phyloP scores from a whole-genome alignment of 495 filamentous ascomycete species.

The Trichocladium uniseriatum region DNA sequence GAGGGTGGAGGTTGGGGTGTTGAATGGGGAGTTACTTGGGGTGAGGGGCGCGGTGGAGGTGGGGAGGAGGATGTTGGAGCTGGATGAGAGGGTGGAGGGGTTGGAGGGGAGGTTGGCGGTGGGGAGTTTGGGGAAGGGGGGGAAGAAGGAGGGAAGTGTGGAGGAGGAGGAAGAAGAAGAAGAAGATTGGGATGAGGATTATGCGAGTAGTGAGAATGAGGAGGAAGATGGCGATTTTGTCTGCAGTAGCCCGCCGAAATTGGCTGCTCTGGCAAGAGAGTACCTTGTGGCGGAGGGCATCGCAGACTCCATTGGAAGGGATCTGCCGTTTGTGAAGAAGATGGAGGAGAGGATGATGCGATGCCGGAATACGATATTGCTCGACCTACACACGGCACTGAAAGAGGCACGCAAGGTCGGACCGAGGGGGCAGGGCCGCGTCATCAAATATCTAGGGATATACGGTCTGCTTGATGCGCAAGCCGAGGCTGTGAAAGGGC shows the following conservation, averaged over 20 bases:
- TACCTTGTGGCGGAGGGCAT: slow-evolving; percentile 34
- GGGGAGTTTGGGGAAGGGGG: slow-evolving; percentile 23
- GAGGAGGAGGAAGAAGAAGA: slow-evolving; percentile 27
- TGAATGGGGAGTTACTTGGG: slow-evolving; percentile 33
- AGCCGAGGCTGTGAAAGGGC: slow-evolving; percentile 60
- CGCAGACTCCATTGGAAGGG: slow-evolving; percentile 33
- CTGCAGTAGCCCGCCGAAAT: slow-evolving; percentile 34
- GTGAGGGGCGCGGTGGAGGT: slow-evolving; percentile 39
- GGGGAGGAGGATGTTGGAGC: slow-evolving; percentile 59
- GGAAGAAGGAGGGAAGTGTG: background rate
- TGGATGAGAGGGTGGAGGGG: slow-evolving; percentile 59
- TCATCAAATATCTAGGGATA: slow-evolving; percentile 62
- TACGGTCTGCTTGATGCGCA: slow-evolving; percentile 72
- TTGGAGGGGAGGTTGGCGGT: slow-evolving; percentile 59
- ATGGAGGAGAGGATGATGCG: slow-evolving; percentile 45
- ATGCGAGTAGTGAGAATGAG: slow-evolving; percentile 18
- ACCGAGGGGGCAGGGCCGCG: slow-evolving; percentile 42
- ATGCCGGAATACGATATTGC: slow-evolving; percentile 62
- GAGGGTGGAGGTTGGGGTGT: slow-evolving; percentile 31
- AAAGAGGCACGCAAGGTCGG: slow-evolving; percentile 57
- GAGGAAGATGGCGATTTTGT: slow-evolving; percentile 19
- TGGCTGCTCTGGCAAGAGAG: slow-evolving; percentile 36
- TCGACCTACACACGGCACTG: slow-evolving; percentile 73
- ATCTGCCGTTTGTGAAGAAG: slow-evolving; percentile 37
- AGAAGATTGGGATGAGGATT: slow-evolving; percentile 24